phyloP scores from a whole-genome alignment of 495 filamentous ascomycete species.

The Aspergillus ostianus region DNA sequence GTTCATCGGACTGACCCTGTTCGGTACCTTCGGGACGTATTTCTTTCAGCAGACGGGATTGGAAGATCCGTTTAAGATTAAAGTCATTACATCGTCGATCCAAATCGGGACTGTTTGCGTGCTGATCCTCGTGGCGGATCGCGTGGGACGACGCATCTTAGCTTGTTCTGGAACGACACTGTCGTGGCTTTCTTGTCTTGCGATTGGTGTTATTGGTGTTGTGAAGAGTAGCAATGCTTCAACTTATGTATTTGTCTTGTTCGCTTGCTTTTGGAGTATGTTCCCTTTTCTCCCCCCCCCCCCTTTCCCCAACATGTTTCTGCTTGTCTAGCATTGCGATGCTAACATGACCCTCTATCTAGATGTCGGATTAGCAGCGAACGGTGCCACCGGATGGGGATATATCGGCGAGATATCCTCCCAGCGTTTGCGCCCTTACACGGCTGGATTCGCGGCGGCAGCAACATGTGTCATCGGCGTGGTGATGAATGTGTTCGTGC shows the following conservation, averaged over 20 bases:
- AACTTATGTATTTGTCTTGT: conserved; percentile 11
- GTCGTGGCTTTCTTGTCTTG: conserved; percentile 12
- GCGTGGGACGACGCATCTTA: conserved; percentile 37
- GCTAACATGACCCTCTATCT: neutral
- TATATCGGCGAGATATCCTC: conserved; percentile 15
- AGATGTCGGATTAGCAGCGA: conserved; percentile 14
- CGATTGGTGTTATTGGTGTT: conserved; percentile 10
- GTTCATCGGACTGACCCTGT: conserved; percentile 40
- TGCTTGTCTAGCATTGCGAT: too few relatives aligned
- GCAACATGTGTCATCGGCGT: conserved; percentile 10
- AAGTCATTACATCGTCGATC: conserved; percentile 40
- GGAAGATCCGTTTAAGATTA: conserved; percentile 41
- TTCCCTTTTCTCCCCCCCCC: neutral
- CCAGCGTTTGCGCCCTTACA: conserved; percentile 12
- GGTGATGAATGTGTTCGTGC: conserved; percentile 11
- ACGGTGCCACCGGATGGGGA: conserved; percentile 13
- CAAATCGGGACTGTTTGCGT: conserved; percentile 39
- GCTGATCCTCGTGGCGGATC: conserved; percentile 32
- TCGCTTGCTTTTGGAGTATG: conserved; percentile 15
- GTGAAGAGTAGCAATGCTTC: conserved; percentile 5
- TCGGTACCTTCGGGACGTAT: conserved; percentile 43
- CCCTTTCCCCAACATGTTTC: too few relatives aligned
- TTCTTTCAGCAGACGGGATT: conserved; percentile 46
- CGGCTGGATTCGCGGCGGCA: conserved; percentile 12
- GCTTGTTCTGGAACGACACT: conserved; percentile 39